Conservation (phyloP, 805 yeast species). For the Gaillardinia entomophila region DNA sequence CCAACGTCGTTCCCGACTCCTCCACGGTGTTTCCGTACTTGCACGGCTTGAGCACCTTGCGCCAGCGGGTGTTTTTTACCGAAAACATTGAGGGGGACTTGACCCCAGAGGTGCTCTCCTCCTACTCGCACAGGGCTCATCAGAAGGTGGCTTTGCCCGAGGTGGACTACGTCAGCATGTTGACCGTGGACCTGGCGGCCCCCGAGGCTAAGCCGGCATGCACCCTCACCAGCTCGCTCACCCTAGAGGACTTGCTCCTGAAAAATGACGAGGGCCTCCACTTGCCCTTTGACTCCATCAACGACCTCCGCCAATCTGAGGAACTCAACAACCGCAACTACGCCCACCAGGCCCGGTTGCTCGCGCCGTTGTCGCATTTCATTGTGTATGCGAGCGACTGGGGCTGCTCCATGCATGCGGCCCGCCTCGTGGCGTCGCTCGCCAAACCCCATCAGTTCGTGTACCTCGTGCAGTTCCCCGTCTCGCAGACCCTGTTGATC, state of each 20-base stretch:
- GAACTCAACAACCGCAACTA: constrained; percentile 26
- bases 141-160: constrained; percentile 3
- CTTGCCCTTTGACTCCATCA: constrained; percentile 3
- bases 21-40: constrained; percentile 26
- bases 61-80: constrained; percentile 24
- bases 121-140: constrained; percentile 1
- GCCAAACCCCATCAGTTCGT: constrained; percentile 7
- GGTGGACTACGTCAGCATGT: constrained; percentile 6
- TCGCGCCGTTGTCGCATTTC: constrained; percentile 28
- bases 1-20: constrained; percentile 7
- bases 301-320: constrained; percentile 2
- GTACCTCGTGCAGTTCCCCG: constrained; percentile 14
- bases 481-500: constrained; percentile 4
- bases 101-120: constrained; percentile 5
- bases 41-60: constrained; percentile 22
- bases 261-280: not conserved
- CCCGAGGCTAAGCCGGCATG: constrained; percentile 4
- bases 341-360: constrained; percentile 20
- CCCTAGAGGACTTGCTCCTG: constrained; percentile 10
- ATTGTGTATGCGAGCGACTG: constrained; percentile 22
- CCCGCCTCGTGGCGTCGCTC: constrained; percentile 14
- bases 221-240: constrained; percentile 11
- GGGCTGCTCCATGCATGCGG: constrained; percentile 4
- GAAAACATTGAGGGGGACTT: constrained; percentile 8
- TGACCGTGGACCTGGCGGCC: constrained; percentile 9